A percentile compares a stretch with the other conserved stretches of the same genome.
These are phyloP conservation scores for Aureobasidium lini DNA, from an alignment of 2,329 filamentous ascomycete species.

Conservation along the genomic window DNA sequence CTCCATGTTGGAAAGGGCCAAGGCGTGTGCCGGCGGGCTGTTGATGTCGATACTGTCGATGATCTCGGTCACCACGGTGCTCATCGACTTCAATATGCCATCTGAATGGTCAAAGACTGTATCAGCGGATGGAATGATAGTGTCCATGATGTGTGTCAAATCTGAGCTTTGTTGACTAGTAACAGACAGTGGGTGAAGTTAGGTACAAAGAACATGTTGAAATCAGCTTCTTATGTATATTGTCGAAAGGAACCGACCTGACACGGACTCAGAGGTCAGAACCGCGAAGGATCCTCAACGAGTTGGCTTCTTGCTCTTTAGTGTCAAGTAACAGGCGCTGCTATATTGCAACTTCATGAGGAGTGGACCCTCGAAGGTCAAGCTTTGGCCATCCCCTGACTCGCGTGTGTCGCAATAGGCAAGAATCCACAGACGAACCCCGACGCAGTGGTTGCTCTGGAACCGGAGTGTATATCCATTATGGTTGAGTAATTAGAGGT, in stretches of 20 bases:
- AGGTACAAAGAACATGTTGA: neutral
- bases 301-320: neutral
- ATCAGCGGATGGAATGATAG: neutral
- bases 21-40: neutral
- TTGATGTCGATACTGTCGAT: neutral
- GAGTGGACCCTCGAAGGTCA: neutral
- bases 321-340: neutral
- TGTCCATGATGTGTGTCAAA: neutral
- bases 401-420: neutral
- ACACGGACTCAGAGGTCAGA: neutral
- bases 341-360: slow-evolving; percentile 1
- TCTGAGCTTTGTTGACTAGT: no score
- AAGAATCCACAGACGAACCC: neutral
- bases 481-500: neutral
- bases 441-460: neutral
- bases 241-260: neutral
- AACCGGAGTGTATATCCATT: neutral
- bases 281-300: neutral
- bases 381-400: neutral
- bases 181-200: neutral
- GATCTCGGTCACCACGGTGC: neutral
- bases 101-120: neutral
- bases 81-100: neutral
- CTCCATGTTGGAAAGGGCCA: neutral
- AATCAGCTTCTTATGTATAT: neutral